Base-by-base conservation (phyloP, 2,329 filamentous ascomycete genomes). In the Clonostachys rhizophaga region DNA sequence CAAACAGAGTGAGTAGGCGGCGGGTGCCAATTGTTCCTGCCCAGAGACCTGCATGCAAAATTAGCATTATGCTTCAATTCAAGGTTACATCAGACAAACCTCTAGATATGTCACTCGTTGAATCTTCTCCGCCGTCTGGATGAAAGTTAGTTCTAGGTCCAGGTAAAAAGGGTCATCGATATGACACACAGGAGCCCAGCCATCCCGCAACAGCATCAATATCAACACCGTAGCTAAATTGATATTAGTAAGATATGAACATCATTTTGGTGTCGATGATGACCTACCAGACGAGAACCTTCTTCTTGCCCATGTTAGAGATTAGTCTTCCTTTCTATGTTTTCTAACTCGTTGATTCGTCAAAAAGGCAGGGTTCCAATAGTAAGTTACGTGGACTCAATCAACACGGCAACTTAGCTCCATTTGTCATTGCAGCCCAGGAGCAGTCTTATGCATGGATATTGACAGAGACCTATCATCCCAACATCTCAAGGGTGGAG, bases 131-230 rank as follows among this genome's bases (percentile, higher is more conserved):
- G 2, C 46, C 46, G 18, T 48, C 24, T 30, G 9, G 8, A 4
- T 30, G 24, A 30, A 9, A 30, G 24, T 30, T 10, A 30, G 24
- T 30, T 30, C 24, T 10, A 30, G 24, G 24, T 30, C 9, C 10
- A 30, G 9, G 8, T 10, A 10, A 9, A 4, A 30, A 30, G 24
- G 24, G 24, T 5, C 9, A 30, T 3, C 9, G 9, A 30, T 10
- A 30, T 30, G 3, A 30, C 24, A 10, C 9, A 30, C 24, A 48
- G 5, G 75, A 78, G n/a, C 76, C 76, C 3, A 78, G 64, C 70
- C 70, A 79, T 45, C 71, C 71, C 2, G 72, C 74, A 5, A 79
- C 65, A 14, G 76, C 76, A 49, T 80, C 76, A 52, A 80, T 79
- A 56, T 80, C 76, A 33, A 69, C 57, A 18, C 46, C 46, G 30